Conservation (phyloP, 495 filamentous ascomycete species). For the Xylaria palmicola region DNA sequence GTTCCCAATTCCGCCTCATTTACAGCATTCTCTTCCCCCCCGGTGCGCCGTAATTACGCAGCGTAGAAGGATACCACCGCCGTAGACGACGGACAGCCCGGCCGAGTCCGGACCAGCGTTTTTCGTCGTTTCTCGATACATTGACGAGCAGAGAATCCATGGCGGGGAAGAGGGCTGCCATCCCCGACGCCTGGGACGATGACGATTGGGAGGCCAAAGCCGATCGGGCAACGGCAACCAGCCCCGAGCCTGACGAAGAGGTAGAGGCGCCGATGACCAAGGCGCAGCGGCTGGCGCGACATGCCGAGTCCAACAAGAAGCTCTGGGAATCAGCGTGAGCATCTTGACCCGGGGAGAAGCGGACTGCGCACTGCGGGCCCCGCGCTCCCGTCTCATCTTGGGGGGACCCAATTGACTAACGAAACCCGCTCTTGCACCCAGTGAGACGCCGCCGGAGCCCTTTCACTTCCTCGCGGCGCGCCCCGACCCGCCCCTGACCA, state of each 20-base stretch:
- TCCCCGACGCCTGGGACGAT: conserved; percentile 80
- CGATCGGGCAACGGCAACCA: conserved; percentile 44
- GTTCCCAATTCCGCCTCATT: neutral
- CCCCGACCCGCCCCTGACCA: conserved; percentile 62
- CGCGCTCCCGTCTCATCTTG: neutral
- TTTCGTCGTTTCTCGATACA: neutral
- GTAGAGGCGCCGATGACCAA: conserved; percentile 53
- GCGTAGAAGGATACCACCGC: neutral
- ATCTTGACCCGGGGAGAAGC: neutral
- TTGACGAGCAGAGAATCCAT: conserved; percentile 34
- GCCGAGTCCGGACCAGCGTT: neutral
- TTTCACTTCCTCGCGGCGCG: conserved; percentile 71
- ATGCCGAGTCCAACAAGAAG: conserved; percentile 76
- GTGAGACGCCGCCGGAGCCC: conserved; percentile 54
- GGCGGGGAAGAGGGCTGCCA: conserved; percentile 49
- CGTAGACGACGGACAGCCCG: neutral
- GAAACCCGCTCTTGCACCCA: neutral
- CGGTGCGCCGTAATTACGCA: neutral
- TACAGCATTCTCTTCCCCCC: neutral
- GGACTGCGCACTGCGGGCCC: too few relatives aligned
- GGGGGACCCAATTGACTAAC: neutral
- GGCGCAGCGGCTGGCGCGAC: conserved; percentile 74
- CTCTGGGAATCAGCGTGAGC: conserved; percentile 87
- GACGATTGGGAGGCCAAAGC: conserved; percentile 84
- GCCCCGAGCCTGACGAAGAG: conserved; percentile 42